These are phyloP conservation scores for Panicum hallii DNA, from an alignment of 202 grass and related monocot species.

Conservation along the genomic window DNA sequence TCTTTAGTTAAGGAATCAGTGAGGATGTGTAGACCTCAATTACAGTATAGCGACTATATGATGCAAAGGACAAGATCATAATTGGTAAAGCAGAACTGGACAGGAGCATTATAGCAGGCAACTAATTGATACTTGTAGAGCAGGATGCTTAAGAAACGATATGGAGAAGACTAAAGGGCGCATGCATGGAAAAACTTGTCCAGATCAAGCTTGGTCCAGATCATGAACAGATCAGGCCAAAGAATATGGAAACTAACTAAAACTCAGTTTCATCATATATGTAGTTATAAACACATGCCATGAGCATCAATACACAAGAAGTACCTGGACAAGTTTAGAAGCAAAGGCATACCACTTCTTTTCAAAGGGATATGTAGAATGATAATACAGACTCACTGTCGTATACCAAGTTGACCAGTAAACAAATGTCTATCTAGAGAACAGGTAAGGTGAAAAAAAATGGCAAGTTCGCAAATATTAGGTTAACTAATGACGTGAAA, in stretches of 20 bases:
- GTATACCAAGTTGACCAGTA: constrained; percentile 23
- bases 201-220: not conserved
- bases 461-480: not conserved
- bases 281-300: not conserved
- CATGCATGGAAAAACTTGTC: constrained; percentile 11
- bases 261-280: constrained; percentile 7
- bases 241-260: constrained; percentile 23
- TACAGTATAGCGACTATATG: constrained; percentile 22
- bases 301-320: too few relatives aligned
- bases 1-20: not conserved
- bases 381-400: not conserved
- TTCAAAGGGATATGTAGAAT: constrained; percentile 17
- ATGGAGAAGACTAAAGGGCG: constrained; percentile 16
- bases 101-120: constrained; percentile 2
- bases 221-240: constrained; percentile 22
- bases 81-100: constrained; percentile 17
- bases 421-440: constrained; percentile 11
- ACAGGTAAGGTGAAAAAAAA: not conserved
- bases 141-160: not conserved
- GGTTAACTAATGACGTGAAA: constrained; percentile 28
- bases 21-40: not conserved
- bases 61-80: constrained; percentile 10
- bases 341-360: constrained; percentile 22
- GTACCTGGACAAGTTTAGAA: not conserved
- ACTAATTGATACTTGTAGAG: not conserved